These are phyloP conservation scores for Pseudozyma thailandica DNA, from an alignment of 1,284 basidiomycete genomes.

Conservation along the genomic window DNA sequence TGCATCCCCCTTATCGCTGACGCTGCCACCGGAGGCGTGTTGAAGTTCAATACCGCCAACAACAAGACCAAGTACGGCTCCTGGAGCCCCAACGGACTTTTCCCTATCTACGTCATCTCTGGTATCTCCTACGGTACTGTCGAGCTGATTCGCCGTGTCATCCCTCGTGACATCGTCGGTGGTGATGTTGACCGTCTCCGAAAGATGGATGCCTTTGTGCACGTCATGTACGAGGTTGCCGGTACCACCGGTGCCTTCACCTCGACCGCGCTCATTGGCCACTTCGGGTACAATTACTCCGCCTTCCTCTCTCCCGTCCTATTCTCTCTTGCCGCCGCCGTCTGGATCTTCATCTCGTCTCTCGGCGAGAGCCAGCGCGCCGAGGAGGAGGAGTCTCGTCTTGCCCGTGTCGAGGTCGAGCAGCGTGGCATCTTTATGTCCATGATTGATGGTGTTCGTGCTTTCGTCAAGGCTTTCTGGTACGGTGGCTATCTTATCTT, in stretches of 20 bases:
- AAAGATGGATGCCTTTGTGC: constrained; percentile 69
- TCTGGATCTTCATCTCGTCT: constrained; percentile 60
- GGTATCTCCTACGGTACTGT: constrained; percentile 69
- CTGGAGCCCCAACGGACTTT: constrained; percentile 67
- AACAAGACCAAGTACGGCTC: constrained; percentile 64
- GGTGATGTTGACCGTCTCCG: constrained; percentile 64
- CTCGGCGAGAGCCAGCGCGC: constrained; percentile 42
- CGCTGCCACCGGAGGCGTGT: constrained; percentile 65
- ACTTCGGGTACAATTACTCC: constrained; percentile 69
- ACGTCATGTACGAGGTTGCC: constrained; percentile 69
- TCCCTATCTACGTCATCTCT: constrained; percentile 64
- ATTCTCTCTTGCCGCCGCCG: constrained; percentile 59
- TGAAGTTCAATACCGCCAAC: constrained; percentile 58
- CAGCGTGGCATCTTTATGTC: constrained; percentile 38
- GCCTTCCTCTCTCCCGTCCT: constrained; percentile 64
- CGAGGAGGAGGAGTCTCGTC: constrained; percentile 34
- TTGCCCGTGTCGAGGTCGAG: constrained; percentile 38
- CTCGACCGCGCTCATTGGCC: constrained; percentile 66
- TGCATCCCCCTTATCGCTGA: constrained; percentile 67
- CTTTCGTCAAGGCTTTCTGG: constrained; percentile 65
- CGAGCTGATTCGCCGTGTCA: constrained; percentile 69
- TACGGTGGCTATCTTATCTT: constrained; percentile 64
- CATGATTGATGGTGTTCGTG: constrained; percentile 52
- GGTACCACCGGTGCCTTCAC: constrained; percentile 69
- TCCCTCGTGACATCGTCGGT: constrained; percentile 66